phyloP scores from a whole-genome alignment of 2,329 filamentous ascomycete genomes.

The Domatiomyces globalis region DNA sequence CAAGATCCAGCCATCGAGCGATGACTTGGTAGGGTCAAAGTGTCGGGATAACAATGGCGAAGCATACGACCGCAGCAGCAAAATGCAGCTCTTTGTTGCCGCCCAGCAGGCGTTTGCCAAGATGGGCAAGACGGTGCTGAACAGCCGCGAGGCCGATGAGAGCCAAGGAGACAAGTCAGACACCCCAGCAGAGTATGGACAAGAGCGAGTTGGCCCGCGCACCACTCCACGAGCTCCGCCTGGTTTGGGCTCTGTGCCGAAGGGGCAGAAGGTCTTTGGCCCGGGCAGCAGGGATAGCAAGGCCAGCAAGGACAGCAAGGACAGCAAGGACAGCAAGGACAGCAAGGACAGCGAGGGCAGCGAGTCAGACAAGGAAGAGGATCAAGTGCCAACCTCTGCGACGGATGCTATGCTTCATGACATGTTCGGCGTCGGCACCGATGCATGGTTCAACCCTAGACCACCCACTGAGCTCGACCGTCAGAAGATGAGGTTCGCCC shows the following conservation, averaged over 20 bases:
- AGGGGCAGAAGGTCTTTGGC: not conserved
- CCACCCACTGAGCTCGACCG: constrained; percentile 8
- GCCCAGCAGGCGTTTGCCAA: constrained; percentile 14
- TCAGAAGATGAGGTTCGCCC: constrained; percentile 8
- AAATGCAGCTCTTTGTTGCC: constrained; percentile 17
- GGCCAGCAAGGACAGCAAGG: not conserved
- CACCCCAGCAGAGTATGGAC: not conserved
- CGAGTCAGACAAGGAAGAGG: not conserved
- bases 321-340: not conserved
- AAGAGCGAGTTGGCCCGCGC: not conserved
- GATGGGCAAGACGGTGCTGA: constrained; percentile 16
- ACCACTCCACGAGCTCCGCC: not conserved
- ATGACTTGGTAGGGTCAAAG: not conserved
- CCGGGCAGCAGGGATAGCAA: not conserved
- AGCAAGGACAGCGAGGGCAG: not conserved
- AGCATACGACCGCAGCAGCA: constrained; percentile 12
- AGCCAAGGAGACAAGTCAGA: not conserved
- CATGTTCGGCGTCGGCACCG: constrained; percentile 8
- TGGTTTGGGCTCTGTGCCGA: not conserved
- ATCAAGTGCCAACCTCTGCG: not conserved
- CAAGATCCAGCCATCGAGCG: not conserved
- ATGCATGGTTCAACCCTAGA: constrained; percentile 11
- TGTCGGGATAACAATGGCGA: not conserved
- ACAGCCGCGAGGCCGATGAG: constrained; percentile 10
- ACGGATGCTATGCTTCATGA: constrained; percentile 4